These are phyloP conservation scores for Fremontodendron californicum DNA, from an alignment of 345 rosid genomes.

Conservation along the genomic window DNA sequence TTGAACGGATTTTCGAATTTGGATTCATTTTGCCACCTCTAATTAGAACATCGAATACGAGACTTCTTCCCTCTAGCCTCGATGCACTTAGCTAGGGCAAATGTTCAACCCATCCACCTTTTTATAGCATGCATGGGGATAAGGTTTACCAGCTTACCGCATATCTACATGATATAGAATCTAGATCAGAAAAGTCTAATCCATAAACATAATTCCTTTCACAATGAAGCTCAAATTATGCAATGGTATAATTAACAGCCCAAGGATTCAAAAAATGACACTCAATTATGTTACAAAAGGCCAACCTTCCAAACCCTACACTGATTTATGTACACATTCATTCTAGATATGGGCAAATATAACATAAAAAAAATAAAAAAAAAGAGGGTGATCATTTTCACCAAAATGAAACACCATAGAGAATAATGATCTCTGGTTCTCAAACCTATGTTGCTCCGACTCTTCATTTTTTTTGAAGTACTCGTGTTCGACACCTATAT, in stretches of 20 bases:
- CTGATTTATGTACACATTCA: not conserved
- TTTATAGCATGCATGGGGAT: no score
- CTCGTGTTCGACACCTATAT: no score
- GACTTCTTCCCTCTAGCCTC: conserved; percentile 63
- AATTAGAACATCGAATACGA: conserved; percentile 80
- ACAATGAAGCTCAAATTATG: not conserved
- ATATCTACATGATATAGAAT: conserved; percentile 10
- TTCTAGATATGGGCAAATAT: not conserved
- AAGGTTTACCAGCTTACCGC: no score
- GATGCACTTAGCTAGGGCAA: no score
- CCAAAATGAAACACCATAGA: no score
- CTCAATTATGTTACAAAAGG: not conserved
- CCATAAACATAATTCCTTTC: not conserved
- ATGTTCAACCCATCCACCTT: no score
- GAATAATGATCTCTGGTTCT: no score
- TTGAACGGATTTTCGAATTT: no score
- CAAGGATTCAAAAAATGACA: not conserved
- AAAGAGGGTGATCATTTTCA: no score
- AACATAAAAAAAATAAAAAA: not conserved
- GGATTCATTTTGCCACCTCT: no score
- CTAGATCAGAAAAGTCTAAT: not conserved
- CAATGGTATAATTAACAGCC: not conserved
- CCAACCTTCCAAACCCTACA: not conserved
- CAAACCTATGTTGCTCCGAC: no score
- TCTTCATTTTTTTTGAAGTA: no score